Evolutionary conservation across 345 rosid species (phyloP).

Genomic region (Acer saccharum): DNA sequence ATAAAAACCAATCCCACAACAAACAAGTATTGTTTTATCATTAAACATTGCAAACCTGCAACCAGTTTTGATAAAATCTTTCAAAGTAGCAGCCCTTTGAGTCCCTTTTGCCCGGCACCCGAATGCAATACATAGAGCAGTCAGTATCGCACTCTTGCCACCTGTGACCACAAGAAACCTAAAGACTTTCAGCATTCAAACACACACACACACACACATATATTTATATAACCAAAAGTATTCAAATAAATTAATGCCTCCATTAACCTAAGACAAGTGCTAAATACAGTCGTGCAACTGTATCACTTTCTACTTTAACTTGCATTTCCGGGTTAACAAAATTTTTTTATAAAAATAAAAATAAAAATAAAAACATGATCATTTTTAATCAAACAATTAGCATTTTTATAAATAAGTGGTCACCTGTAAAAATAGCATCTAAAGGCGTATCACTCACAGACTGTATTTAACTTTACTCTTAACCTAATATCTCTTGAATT

Average conservation of each 20-base stretch:
- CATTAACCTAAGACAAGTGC: not conserved
- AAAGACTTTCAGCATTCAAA: not conserved
- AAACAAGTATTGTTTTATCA: not conserved
- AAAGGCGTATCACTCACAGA: no score
- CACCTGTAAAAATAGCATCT: no score
- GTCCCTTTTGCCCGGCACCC: slow-evolving; percentile 93
- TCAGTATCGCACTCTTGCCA: slow-evolving; percentile 90
- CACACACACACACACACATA: no score
- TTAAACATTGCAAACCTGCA: slow-evolving; percentile 59
- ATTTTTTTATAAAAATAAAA: no score
- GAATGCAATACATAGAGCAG: slow-evolving; percentile 89
- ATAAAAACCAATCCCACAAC: not conserved
- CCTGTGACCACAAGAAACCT: slow-evolving; percentile 42
- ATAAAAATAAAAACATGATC: no score
- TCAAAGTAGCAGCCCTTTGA: slow-evolving; percentile 76
- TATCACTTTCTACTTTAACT: not conserved
- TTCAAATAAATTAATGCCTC: no score
- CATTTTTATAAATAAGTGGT: not conserved
- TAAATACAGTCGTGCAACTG: not conserved
- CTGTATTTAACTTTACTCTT: not conserved
- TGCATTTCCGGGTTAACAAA: not conserved
- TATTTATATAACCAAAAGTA: not conserved
- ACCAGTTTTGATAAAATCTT: slow-evolving; percentile 86
- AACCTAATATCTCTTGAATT: not conserved
- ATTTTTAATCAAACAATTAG: not conserved